Base-by-base conservation (phyloP, 305 asterid genomes). In the Ilex paraguariensis region DNA sequence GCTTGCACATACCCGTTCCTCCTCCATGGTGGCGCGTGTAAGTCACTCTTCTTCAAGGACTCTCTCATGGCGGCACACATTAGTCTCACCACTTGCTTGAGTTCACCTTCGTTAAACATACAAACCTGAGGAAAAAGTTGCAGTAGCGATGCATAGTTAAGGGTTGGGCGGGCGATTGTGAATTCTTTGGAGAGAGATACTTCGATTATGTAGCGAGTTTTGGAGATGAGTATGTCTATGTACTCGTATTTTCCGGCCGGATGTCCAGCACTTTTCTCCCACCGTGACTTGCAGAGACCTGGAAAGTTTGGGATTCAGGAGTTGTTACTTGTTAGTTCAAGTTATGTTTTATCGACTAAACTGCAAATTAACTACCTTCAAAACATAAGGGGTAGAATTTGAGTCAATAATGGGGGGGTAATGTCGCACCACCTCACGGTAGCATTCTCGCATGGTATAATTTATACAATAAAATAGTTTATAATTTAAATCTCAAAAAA, bases 211-310 rank as follows among this genome's bases (percentile, higher is more conserved):
- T 55, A 55, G n/a, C 59, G 59, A 55, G 31, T 55, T 7, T 30
- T 30, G 59, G 59, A 55, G 32, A 55, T 16, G 3, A 55, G 11
- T 1, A 55, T 55, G 59, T 55, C 59, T 5, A 55, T 21, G 59
- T 55, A 55, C 36, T 55, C 59, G 59, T 55, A 14, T 16, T 55
- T 9, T 3, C 59, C 59, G 39, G 59, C 59, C 0, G 59, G 59
- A 0, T 30, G 59, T 9, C 32, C 13, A 4, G 31, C 32, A 31
- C 4, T 55, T 55, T 55, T 55, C 59, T 55, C 59, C 59, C 59
- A 55, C 59, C 59, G 59, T 8, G 59, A 55, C 59, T 55, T 55
- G 39, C 59, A 55, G 5, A 55, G 59, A 30, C 59, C 59, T 55
- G 39, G 1, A 55, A 11, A 53, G 21, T 13, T 53, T 6, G 8